A percentile compares a stretch with the other conserved stretches of the same genome.
These are phyloP conservation scores for Starmerella potacharoeniae DNA, from an alignment of 805 yeast genomes.

Conservation along the genomic window DNA sequence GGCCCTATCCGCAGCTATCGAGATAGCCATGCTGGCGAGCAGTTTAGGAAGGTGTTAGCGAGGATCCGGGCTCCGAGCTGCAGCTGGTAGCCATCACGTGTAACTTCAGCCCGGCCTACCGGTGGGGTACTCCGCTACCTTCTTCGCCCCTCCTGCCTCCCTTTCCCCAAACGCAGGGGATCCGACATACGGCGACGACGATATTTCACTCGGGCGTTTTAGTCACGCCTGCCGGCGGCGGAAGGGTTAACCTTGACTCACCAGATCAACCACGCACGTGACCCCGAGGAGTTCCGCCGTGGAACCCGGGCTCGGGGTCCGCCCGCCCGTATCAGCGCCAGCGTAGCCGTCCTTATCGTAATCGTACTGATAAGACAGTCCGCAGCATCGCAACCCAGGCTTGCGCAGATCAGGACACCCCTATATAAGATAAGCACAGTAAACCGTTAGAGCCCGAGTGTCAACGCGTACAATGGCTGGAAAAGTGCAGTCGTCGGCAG, in stretches of 20 bases:
- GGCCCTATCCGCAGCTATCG: background rate
- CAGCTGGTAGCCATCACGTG: background rate
- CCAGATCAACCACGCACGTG: too few relatives aligned
- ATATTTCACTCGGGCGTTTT: too few relatives aligned
- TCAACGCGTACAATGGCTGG: background rate
- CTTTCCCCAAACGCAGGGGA: too few relatives aligned
- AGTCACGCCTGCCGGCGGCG: too few relatives aligned
- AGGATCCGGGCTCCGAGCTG: background rate
- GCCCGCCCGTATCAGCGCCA: background rate
- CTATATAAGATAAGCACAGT: too few relatives aligned
- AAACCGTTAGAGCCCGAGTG: too few relatives aligned
- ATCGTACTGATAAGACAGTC: background rate
- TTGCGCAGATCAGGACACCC: too few relatives aligned
- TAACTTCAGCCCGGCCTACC: background rate
- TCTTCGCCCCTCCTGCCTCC: too few relatives aligned
- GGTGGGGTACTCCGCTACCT: background rate
- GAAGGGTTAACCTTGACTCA: too few relatives aligned
- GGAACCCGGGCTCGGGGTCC: too few relatives aligned
- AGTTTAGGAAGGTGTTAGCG: conserved; percentile 1
- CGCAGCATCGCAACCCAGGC: background rate
- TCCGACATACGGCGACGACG: too few relatives aligned
- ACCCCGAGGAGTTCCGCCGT: background rate
- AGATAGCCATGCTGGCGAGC: background rate
- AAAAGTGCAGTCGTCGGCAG: background rate
- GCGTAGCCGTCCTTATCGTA: background rate